Evolutionary conservation across 2,329 filamentous ascomycete species (phyloP), one percentile per base, ranked within the genome.

Genomic region (Fusarium gaditjirri): DNA sequence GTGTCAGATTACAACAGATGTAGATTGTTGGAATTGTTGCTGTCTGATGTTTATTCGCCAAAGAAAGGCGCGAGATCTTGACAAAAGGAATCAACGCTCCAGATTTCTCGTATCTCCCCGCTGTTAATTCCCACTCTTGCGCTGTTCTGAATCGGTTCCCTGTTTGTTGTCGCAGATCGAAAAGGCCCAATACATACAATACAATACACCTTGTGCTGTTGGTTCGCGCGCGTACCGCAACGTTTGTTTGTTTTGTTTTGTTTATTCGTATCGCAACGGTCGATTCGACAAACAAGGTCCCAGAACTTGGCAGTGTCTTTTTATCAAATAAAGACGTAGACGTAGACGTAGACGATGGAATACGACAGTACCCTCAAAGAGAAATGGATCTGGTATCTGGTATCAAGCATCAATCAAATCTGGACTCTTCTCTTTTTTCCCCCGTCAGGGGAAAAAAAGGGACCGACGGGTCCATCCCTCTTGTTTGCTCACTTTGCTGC

Each of bases 391-490:
- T 25, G 49, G 35, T 35, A 65, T 65, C 59, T 25, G 49, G 35
- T 35, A 46, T 59, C 65, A 59, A 70, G 43, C 47, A 47, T 53
- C 38, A 39, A 56, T 55, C 39, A 35, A 58, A 44, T 39, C 52
- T 49, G 33, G 50, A 47, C 39, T 60, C 39, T 41, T 23, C 58
- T 56, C 58, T 33, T 56, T 47, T 69, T 57, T 59, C 74, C 74
- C 74, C 74, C 71, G 74, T 76, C 74, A 76, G 74, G 74, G 74
- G 74, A 66, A 73, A 70, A 61, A 55, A 74, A 60, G 35, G 33
- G 35, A 70, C 57, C 53, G 67, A 65, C 65, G 47, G 44, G 41
- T 38, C 65, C 41, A 55, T 49, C 38, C 46, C 57, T 54, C 53
- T 57, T 42, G 46, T 50, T 35, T 65, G n/a, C n/a, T n/a, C n/a